phyloP scores from a whole-genome alignment of 176 grass and related monocot genomes.

The Aegilops speltoides region DNA sequence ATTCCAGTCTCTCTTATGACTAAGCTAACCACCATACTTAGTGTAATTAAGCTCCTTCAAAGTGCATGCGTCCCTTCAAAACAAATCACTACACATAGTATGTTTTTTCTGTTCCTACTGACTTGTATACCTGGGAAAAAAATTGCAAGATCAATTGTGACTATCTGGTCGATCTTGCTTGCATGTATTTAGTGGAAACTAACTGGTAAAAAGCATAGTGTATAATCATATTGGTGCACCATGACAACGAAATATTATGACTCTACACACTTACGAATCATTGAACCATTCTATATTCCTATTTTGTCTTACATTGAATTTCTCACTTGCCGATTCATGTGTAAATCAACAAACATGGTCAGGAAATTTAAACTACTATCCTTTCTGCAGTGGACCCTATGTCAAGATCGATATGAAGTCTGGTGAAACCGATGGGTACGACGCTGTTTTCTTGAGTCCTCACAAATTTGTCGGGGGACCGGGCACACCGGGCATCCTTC shows the following conservation, averaged over 20 bases:
- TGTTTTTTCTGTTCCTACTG: neutral
- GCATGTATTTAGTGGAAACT: neutral
- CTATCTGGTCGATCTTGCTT: neutral
- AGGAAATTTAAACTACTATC: neutral
- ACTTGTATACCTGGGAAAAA: neutral
- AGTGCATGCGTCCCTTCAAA: neutral
- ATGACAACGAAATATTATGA: neutral
- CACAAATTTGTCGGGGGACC: slow-evolving; percentile 87
- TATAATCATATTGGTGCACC: neutral
- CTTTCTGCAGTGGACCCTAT: slow-evolving; percentile 60
- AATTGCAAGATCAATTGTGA: neutral
- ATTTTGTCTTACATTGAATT: neutral
- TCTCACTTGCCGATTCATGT: too few relatives aligned
- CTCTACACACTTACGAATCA: neutral
- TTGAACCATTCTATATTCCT: neutral
- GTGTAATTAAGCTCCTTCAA: neutral
- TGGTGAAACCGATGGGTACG: slow-evolving; percentile 66
- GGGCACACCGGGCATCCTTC: slow-evolving; percentile 68
- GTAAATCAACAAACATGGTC: too few relatives aligned
- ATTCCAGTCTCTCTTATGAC: neutral
- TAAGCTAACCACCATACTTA: neutral
- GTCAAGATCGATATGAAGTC: slow-evolving; percentile 80
- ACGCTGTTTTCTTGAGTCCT: slow-evolving; percentile 69
- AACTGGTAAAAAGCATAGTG: neutral
- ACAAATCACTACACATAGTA: too few relatives aligned